Conservation (phyloP, 371 early-diverging fungal genomes). For the Paramicrosporidium saccamoebae region DNA sequence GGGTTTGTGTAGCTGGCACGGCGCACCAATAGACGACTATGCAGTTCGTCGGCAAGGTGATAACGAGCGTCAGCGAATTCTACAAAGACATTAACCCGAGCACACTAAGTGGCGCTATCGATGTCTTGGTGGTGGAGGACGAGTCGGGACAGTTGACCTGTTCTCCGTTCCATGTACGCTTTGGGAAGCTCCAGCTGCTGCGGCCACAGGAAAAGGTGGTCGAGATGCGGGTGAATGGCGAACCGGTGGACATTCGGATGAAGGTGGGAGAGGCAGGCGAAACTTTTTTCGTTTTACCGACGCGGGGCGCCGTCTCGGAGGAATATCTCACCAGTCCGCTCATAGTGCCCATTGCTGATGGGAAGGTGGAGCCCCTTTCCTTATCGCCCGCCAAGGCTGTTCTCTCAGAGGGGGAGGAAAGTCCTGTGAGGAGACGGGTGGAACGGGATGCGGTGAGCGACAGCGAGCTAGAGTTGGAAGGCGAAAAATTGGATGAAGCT, state of each 20-base stretch:
- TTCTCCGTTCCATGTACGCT: constrained; percentile 94
- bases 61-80: constrained; percentile 53
- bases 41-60: constrained; percentile 20
- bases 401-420: constrained; percentile 7
- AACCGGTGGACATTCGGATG: constrained; percentile 39
- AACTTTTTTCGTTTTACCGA: constrained; percentile 81
- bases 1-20: no score
- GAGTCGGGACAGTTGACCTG: constrained; percentile 39
- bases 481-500: no score
- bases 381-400: constrained; percentile 1
- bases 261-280: constrained; percentile 95
- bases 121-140: constrained; percentile 75
- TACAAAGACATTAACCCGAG: constrained; percentile 91
- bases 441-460: not conserved
- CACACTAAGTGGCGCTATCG: constrained; percentile 91
- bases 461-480: no score
- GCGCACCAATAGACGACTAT: no score
- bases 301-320: constrained; percentile 43
- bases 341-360: constrained; percentile 14
- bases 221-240: constrained; percentile 60
- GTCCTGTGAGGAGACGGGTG: constrained; percentile 2
- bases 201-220: constrained; percentile 59
- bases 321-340: constrained; percentile 73
- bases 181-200: constrained; percentile 76
- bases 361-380: constrained; percentile 6